Base-by-base conservation (phyloP, 2,329 filamentous ascomycete genomes). In the Metarhizium robertsii region DNA sequence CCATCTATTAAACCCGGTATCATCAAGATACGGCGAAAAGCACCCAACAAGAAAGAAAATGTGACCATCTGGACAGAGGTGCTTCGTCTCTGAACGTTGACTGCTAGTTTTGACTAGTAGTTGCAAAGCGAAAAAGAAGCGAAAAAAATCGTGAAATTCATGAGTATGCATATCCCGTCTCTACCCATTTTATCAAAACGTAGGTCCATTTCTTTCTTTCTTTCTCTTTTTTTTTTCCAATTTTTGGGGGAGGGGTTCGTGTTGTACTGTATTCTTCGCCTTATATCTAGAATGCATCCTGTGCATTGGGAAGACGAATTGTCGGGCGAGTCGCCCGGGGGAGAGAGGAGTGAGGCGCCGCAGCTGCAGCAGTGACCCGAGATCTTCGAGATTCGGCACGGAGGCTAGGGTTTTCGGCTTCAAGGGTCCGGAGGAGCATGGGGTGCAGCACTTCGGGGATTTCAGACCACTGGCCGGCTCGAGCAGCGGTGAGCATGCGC, bases 381-480 rank as follows among this genome's bases (percentile, higher is more conserved):
- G n/a, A 20, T 43, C 47, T 32, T 14, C 48, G 59, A 36, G 56
- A 52, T 16, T 58, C 53, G 49, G 49, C 20, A 42, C 45, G 49
- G 43, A 11, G 11, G 4, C 30, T 30, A 14, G 61, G 59, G 48
- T 61, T 62, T 57, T 76, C 75, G 8, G 66, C 66, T 45, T 73
- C 72, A 16, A 82, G 64, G 8, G 73, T 73, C 25, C 73, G 72
- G 30, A 79, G 73, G 42, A 84, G 73, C 59, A 80, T 71, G 51
- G 73, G 73, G 58, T 79, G 80, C 42, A 84, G 70, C 50, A 76
- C 76, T 47, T 79, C 77, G 16, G 82, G 82, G 13, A 85, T 77
- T 29, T 81, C 77, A 43, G 76, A 67, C 82, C 81, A 85, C 58
- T 75, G 75, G 48, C 79, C 80, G 7, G 74, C 72, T 57, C 80